phyloP scores from a whole-genome alignment of 805 yeast species.

The Candida sithepensis region DNA sequence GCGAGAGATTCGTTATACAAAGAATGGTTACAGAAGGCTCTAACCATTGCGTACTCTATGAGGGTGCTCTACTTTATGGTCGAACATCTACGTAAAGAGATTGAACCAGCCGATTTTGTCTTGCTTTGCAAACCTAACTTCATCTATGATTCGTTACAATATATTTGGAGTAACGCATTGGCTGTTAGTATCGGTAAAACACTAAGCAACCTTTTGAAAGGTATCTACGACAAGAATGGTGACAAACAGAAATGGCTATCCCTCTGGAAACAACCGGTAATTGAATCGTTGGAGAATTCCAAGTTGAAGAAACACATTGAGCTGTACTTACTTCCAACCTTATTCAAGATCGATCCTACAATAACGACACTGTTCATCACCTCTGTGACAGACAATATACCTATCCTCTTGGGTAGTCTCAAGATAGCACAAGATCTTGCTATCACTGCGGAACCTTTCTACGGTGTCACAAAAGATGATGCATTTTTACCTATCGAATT shows the following conservation, averaged over 20 bases:
- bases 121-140: slow-evolving; percentile 43
- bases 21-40: slow-evolving; percentile 44
- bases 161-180: slow-evolving; percentile 55
- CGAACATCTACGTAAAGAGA: slow-evolving; percentile 51
- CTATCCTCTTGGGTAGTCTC: slow-evolving; percentile 49
- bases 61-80: slow-evolving; percentile 60
- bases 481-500: slow-evolving; percentile 18
- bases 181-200: slow-evolving; percentile 68
- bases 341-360: slow-evolving; percentile 51
- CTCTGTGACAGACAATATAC: slow-evolving; percentile 23
- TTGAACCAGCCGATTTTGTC: slow-evolving; percentile 39
- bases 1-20: slow-evolving; percentile 25
- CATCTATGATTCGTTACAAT: slow-evolving; percentile 41
- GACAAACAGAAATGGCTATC: slow-evolving; percentile 39
- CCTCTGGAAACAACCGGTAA: slow-evolving; percentile 46
- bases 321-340: slow-evolving; percentile 56
- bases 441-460: slow-evolving; percentile 48
- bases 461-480: slow-evolving; percentile 26
- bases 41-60: slow-evolving; percentile 45
- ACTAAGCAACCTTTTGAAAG: slow-evolving; percentile 37
- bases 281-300: slow-evolving; percentile 31
- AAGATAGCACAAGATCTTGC: slow-evolving; percentile 62
- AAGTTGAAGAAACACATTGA: slow-evolving; percentile 45
- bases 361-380: slow-evolving; percentile 33
- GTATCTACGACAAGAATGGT: slow-evolving; percentile 24